Base-by-base conservation (phyloP, 2,329 filamentous ascomycete species). In the Fusarium concolor region DNA sequence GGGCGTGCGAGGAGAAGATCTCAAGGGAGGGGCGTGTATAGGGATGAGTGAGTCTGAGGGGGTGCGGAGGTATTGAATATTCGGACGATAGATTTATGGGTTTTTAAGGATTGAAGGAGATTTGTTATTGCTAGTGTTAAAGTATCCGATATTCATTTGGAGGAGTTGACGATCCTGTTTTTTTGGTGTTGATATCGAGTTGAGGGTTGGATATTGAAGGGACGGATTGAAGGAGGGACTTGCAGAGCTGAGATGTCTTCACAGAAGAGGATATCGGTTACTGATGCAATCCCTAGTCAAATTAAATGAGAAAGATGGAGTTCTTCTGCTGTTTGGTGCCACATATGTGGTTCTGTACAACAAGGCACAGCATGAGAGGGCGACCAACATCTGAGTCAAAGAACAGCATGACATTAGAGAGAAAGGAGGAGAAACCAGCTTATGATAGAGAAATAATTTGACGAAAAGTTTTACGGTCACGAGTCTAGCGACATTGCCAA, bases 31-130 rank as follows among this genome's bases (percentile, higher is more conserved):
- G 61, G 65, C 29, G 65, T 64, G 45, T 5, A 50, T 26, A 68
- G 60, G 57, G 65, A 66, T 43, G 47, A 17, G 47, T n/a, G 43
- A 44, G 59, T 55, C 35, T 61, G 61, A 51, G 22, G 47, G 65
- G 55, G 65, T 59, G 65, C 65, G 43, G 28, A 55, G 54, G 45
- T 69, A 68, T 68, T 69, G 65, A 55, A 68, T 68, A 69, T 66
- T 68, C 33, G 39, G 31, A 67, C 51, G 47, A 69, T 68, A 68
- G n/a, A 66, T 62, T 66, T 51, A 51, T 58, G 62, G 62, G 46
- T 35, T 58, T 22, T 38, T 24, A 8, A 29, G 29, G 46, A 58
- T 10, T 44, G 43, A 61, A 51, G 60, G 56, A 62, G 47, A 44
- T 37, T 57, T 58, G 28, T 59, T 37, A 46, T 46, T 39, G 60